A percentile compares a stretch with the other conserved stretches of the same genome.
phyloP scores from a whole-genome alignment of 1,139 yeast species.

The Ashbya aceris region DNA sequence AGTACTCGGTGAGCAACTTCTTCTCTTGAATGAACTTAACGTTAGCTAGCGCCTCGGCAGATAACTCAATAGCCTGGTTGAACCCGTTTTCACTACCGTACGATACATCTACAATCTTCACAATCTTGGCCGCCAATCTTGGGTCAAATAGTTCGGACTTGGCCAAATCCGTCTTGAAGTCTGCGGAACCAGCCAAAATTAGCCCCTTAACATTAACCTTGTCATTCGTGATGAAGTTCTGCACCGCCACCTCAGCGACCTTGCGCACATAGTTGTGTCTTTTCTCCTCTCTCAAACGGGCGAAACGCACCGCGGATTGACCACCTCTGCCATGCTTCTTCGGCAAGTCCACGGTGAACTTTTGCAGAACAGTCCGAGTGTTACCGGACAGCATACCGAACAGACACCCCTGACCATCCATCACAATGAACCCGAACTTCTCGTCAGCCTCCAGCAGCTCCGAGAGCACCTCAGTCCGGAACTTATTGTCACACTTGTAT shows the following conservation, averaged over 20 bases:
- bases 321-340: constrained; percentile 99
- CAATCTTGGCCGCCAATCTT: constrained; percentile 78
- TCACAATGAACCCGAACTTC: constrained; percentile 90
- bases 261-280: constrained; percentile 97
- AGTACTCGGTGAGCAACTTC: constrained; percentile 83
- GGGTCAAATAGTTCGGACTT: constrained; percentile 88
- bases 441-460: constrained; percentile 93
- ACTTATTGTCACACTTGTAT: constrained; percentile 93
- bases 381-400: constrained; percentile 96
- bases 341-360: constrained; percentile 94
- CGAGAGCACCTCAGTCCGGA: constrained; percentile 93
- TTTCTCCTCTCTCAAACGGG: constrained; percentile 97
- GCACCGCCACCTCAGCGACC: constrained; percentile 97
- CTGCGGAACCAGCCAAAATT: constrained; percentile 97
- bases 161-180: constrained; percentile 88
- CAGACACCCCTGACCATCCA: constrained; percentile 98
- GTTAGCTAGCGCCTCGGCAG: constrained; percentile 92
- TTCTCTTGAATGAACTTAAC: constrained; percentile 97
- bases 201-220: constrained; percentile 90
- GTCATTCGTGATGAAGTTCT: constrained; percentile 85
- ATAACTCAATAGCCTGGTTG: constrained; percentile 95
- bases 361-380: constrained; percentile 91
- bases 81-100: constrained; percentile 99
- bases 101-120: constrained; percentile 90
- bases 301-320: constrained; percentile 98